These are phyloP conservation scores for Paramecium tetraurelia DNA, from an alignment of 73 alveolate genomes.

Conservation along the genomic window DNA sequence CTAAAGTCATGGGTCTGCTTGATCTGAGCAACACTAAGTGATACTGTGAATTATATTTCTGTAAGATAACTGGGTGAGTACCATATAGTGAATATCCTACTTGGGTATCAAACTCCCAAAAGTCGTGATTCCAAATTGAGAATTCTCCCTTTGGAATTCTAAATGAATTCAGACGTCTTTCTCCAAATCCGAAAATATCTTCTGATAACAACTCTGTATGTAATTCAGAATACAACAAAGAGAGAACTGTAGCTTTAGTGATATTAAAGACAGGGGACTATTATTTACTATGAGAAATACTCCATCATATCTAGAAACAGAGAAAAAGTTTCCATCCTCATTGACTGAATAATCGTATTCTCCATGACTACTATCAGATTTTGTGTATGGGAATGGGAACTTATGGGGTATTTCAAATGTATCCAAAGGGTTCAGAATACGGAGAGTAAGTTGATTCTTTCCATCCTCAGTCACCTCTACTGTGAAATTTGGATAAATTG, in stretches of 20 bases:
- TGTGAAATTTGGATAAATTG: neutral
- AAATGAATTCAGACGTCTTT: constrained; percentile 45
- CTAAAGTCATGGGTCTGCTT: constrained; percentile 35
- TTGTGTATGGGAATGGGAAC: constrained; percentile 43
- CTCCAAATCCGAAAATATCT: constrained; percentile 47
- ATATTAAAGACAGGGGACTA: neutral
- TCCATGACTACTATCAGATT: neutral
- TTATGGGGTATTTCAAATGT: constrained; percentile 29
- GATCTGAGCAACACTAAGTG: constrained; percentile 43
- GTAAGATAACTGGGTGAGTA: constrained; percentile 48
- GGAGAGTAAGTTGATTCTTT: neutral
- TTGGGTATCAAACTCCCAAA: constrained; percentile 20
- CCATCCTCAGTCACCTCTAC: neutral
- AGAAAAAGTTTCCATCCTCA: neutral
- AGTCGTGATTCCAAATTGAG: constrained; percentile 57
- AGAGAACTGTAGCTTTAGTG: neutral
- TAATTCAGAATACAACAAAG: constrained; percentile 18
- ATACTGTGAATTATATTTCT: neutral
- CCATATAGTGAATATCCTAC: constrained; percentile 49
- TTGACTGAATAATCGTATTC: neutral
- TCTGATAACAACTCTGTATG: neutral
- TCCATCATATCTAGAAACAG: constrained; percentile 9
- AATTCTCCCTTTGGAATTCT: constrained; percentile 37
- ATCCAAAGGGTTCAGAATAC: neutral
- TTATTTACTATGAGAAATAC: neutral